Base-by-base conservation (phyloP, 768 basidiomycete genomes). In the Rhodotorula taiwanensis region DNA sequence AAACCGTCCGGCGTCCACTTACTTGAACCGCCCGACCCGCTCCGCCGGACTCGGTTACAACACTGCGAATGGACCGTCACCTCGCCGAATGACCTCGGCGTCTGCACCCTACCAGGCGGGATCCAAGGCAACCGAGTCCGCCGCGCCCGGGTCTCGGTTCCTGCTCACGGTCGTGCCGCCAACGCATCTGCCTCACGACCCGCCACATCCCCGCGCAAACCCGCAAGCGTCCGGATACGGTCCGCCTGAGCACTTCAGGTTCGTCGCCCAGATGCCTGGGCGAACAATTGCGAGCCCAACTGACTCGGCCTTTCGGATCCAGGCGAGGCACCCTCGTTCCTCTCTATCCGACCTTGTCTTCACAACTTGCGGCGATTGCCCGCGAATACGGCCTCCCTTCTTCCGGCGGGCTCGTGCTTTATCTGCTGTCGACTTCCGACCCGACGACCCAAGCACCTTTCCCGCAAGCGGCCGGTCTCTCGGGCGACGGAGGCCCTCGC, bases 311-410 rank as follows among this genome's bases (percentile, higher is more conserved):
- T 42, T 9, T 3, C 21, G 2, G n/a, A n/a, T 34, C 85, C 82
- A 71, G 83, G 20, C 83, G 93, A 31, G 93, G 93, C 13, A 85
- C 84, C n/a, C 80, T 98, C 18, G 82, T 97, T 7, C 86, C 92
- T 1, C 80, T 98, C 0, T 83, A 92, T 73, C 80, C 91, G 9
- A 89, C 86, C 0, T 78, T 98, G 2, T 85, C 89, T 45, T 81
- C 84, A 1, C 93, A 95, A 74, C 77, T 95, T 15, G 79, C 80
- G 27, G 87, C 89, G 11, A 95, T 98, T 55, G 91, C 93, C 20
- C 86, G 85, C 76, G 93, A 97, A 76, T 98, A 92, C 72, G 88
- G 88, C 5, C 79, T 98, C 23, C 93, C 93, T 2, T 89, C 86
- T 69, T 89, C 88, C 1, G 76, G 82, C 20, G 93, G 93, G 9